Evolutionary conservation across 768 basidiomycete species (phyloP), one percentile per base, ranked within the genome.

Genomic region (Russula abietina): DNA sequence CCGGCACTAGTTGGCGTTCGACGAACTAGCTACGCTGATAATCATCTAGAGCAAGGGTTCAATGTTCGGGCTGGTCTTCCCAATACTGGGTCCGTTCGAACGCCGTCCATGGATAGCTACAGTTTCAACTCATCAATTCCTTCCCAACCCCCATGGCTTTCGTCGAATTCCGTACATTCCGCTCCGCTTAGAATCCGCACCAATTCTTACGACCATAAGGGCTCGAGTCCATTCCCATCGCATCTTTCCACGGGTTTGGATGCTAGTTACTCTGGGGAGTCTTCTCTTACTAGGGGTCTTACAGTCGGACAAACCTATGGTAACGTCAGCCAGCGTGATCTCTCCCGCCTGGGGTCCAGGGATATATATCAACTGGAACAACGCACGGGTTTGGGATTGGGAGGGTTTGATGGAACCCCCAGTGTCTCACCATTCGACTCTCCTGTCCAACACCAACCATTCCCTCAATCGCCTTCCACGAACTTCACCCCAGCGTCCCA

Each of bases 261-360:
- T 55, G 45, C 65, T 24, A 8, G 54, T 9, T 66, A 59, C 33
- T 22, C 57, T 2, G 50, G 57, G 8, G 65, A 67, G 30, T 14
- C 67, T 22, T 24, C 67, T 49, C 61, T 58, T 26, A 11, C 43
- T 39, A 50, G 65, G 49, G 54, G 48, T 10, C 55, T 66, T 56
- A 33, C 39, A 12, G 14, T 28, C 19, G 60, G 60, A 24, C 57
- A 53, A 32, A 45, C 41, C 32, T 65, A 54, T 53, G 41, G 53
- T 36, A 62, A 36, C 36, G 48, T 66, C 48, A 66, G 52, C 26
- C 67, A 68, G 41, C 67, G 59, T 24, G 67, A 68, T 50, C 56
- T 67, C 41, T 52, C 65, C 33, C 65, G 67, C 32, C 26, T 67
- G 28, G 67, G 65, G 11, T 24, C 67, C 19, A 61, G 65, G 30